Evolutionary conservation across 2,329 filamentous ascomycete species (phyloP).

Genomic region (Pseudogymnoascus sp.): DNA sequence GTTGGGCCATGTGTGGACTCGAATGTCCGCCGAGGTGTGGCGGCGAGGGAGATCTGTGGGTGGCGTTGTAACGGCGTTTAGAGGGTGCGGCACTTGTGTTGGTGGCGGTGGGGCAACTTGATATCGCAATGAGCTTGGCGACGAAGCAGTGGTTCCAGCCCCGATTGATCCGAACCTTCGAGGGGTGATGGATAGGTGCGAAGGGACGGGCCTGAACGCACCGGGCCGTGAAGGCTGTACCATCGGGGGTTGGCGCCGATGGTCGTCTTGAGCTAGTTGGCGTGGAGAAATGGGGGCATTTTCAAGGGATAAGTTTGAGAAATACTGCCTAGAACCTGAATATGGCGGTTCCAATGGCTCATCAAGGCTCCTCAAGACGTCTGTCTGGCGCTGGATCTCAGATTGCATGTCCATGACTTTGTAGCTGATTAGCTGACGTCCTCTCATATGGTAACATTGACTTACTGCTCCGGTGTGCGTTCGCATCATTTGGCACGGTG

Average conservation of each 20-base stretch:
- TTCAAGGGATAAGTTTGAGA: slow-evolving; percentile 52
- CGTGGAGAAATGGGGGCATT: slow-evolving; percentile 78
- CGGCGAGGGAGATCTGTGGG: slow-evolving; percentile 67
- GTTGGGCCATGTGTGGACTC: slow-evolving; percentile 70
- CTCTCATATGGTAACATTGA: slow-evolving; percentile 15
- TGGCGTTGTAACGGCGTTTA: slow-evolving; percentile 52
- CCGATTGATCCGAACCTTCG: slow-evolving; percentile 81
- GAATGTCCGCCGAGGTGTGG: slow-evolving; percentile 93
- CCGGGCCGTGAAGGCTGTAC: slow-evolving; percentile 49
- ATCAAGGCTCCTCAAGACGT: slow-evolving; percentile 47
- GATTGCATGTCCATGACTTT: slow-evolving; percentile 48
- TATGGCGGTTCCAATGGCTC: slow-evolving; percentile 60
- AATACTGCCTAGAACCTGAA: slow-evolving; percentile 57
- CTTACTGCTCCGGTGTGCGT: slow-evolving; percentile 75
- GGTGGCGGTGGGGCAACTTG: slow-evolving; percentile 43
- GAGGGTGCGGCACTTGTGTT: slow-evolving; percentile 51
- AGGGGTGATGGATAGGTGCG: slow-evolving; percentile 71
- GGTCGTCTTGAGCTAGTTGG: slow-evolving; percentile 78
- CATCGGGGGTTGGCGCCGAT: slow-evolving; percentile 60
- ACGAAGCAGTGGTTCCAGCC: slow-evolving; percentile 55
- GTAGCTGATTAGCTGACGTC: slow-evolving; percentile 21
- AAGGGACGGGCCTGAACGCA: slow-evolving; percentile 69
- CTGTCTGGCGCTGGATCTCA: slow-evolving; percentile 53
- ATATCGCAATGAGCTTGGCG: slow-evolving; percentile 64
- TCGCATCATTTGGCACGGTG: slow-evolving; percentile 67